phyloP scores from a whole-genome alignment of 768 basidiomycete species.

The Hypholoma fasciculare region DNA sequence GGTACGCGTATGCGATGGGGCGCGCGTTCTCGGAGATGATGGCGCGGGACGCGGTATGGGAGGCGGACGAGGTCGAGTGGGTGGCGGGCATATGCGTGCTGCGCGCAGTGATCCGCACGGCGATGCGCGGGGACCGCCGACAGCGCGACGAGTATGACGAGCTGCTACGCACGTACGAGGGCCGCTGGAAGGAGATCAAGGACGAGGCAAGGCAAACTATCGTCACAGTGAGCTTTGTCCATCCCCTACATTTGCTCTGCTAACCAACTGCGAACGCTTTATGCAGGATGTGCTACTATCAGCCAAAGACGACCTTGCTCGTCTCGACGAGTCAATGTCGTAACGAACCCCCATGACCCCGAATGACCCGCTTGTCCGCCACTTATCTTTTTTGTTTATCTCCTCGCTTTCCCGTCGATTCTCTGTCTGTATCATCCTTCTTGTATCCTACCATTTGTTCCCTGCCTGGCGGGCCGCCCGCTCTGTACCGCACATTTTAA shows the following conservation, averaged over 20 bases:
- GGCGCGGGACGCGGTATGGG: constrained; percentile 68
- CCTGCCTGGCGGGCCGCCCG: no score
- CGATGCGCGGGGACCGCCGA: constrained; percentile 43
- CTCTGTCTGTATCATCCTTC: neutral
- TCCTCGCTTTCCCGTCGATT: neutral
- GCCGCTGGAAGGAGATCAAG: constrained; percentile 72
- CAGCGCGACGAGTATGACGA: constrained; percentile 56
- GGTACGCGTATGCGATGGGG: constrained; percentile 44
- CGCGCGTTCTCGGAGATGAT: constrained; percentile 58
- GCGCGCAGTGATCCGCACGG: constrained; percentile 56
- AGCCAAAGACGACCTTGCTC: constrained; percentile 54
- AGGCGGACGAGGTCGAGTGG: constrained; percentile 67
- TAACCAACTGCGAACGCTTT: no score
- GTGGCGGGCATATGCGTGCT: constrained; percentile 63
- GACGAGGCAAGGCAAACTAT: constrained; percentile 64
- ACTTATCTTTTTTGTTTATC: no score
- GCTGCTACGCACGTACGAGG: constrained; percentile 55
- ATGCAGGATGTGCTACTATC: constrained; percentile 43
- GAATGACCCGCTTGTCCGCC: no score
- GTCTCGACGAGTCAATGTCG: constrained; percentile 32
- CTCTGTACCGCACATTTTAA: no score
- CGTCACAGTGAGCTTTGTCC: constrained; percentile 33
- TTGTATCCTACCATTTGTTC: no score
- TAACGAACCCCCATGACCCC: neutral
- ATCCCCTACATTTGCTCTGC: no score